A percentile compares a stretch with the other conserved stretches of the same genome.
Conservation (phyloP, 2,329 filamentous ascomycete genomes). For the Nemania sp. region DNA sequence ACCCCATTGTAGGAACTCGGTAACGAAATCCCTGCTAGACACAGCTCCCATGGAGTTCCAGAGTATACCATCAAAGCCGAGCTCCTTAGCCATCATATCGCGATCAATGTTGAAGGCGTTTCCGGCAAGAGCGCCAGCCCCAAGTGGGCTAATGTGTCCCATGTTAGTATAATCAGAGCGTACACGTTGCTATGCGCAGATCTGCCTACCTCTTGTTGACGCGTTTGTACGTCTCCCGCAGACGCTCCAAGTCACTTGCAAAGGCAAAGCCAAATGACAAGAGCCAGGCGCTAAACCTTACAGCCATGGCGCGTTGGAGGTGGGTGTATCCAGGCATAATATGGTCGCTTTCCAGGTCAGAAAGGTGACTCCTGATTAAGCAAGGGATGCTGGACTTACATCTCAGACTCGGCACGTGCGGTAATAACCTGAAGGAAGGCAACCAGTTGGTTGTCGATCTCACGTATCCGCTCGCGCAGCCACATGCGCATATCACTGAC, state of each 20-base stretch:
- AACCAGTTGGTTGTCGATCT: slow-evolving; percentile 1
- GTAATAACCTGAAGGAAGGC: not conserved
- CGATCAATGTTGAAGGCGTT: slow-evolving; percentile 77
- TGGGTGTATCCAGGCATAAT: slow-evolving; percentile 4
- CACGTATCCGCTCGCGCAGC: slow-evolving; percentile 51
- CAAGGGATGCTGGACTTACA: slow-evolving; percentile 3
- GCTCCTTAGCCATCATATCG: slow-evolving; percentile 69
- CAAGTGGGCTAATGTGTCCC: slow-evolving; percentile 56
- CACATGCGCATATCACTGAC: slow-evolving; percentile 90
- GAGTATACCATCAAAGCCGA: slow-evolving; percentile 69
- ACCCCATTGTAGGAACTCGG: slow-evolving; percentile 81
- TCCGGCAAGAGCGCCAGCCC: slow-evolving; percentile 72
- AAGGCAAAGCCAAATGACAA: slow-evolving; percentile 3
- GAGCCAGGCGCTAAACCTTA: not conserved
- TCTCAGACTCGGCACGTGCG: slow-evolving; percentile 4
- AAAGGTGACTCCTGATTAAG: slow-evolving; percentile 58
- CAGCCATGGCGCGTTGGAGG: not conserved
- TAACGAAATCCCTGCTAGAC: slow-evolving; percentile 78
- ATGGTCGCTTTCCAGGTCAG: slow-evolving; percentile 67
- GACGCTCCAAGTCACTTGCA: slow-evolving; percentile 23
- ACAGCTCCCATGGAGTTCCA: slow-evolving; percentile 74
- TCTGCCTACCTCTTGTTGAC: slow-evolving; percentile 53
- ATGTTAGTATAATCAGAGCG: slow-evolving; percentile 4
- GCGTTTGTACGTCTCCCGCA: slow-evolving; percentile 66
- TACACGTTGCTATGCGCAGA: not conserved